Evolutionary conservation across 192 early-diverging fungal species (phyloP).

Genomic region (Mortierella alpina): DNA sequence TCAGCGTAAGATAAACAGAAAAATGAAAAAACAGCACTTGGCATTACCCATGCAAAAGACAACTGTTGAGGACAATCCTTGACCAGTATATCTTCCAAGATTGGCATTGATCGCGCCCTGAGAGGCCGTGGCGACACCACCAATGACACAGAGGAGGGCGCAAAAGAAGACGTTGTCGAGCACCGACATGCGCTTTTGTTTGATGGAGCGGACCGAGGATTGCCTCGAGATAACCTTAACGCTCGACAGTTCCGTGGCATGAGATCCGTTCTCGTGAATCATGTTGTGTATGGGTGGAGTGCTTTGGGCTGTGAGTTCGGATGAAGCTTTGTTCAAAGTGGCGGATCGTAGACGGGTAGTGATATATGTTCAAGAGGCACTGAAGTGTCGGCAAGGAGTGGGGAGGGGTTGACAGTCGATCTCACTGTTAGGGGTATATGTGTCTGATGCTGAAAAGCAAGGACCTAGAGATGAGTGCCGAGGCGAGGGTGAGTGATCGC

Average conservation of each 20-base stretch:
- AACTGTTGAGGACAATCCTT: slow-evolving; percentile 21
- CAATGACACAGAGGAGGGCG: slow-evolving; percentile 23
- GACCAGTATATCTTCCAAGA: slow-evolving; percentile 24
- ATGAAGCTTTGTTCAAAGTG: background rate
- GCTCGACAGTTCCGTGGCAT: slow-evolving; percentile 2
- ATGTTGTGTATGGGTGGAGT: background rate
- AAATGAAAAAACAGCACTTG: background rate
- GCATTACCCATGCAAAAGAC: slow-evolving; percentile 18
- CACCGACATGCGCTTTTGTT: slow-evolving; percentile 7
- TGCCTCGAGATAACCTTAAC: slow-evolving; percentile 6
- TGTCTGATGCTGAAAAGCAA: background rate
- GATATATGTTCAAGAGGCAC: background rate
- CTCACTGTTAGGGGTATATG: background rate
- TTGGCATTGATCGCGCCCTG: slow-evolving; percentile 27
- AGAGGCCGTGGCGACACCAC: slow-evolving; percentile 20
- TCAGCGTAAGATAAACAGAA: background rate
- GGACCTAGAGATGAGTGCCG: background rate
- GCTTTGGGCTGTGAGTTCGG: background rate
- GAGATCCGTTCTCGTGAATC: slow-evolving; percentile 10
- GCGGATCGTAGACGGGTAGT: background rate
- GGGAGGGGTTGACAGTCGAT: background rate
- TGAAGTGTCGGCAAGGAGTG: background rate
- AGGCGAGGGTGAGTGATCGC: background rate
- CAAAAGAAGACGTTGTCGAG: slow-evolving; percentile 30
- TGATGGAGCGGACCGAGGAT: slow-evolving; percentile 7